Evolutionary conservation across 2,329 filamentous ascomycete genomes (phyloP), one percentile per base, ranked within the genome.

Genomic region (Alternaria ethzedia): DNA sequence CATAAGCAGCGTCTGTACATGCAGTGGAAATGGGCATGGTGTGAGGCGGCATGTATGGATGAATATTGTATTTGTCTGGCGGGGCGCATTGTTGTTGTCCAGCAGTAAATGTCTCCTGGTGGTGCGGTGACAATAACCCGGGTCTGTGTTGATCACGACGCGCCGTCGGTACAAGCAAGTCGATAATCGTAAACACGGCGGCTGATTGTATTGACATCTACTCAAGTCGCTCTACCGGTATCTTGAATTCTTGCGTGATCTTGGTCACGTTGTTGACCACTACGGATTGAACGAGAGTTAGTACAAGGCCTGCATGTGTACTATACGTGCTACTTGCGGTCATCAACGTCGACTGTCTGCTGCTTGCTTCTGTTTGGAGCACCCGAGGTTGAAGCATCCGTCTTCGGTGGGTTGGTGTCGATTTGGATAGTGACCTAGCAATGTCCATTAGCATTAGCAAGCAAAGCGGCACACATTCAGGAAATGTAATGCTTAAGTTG

Each of bases 371-470:
- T 28, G 41, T 55, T 57, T n/a, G 54, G 45, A n/a, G 28, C 69
- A 45, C 68, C 64, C 6, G 64, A 64, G 9, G 62, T 72, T 6
- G 75, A 66, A 46, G 75, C 67, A 2, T 78, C 74, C 70, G 76
- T 78, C 65, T 82, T 80, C 0, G 82, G 80, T 30, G 83, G 83
- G 65, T 82, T 80, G 6, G 82, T 83, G 54, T 85, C 81, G 47
- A 84, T 83, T 63, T 82, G 80, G 28, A 84, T 82, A 6, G 83
- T 85, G 41, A 85, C 83, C 83, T 85, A 52, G 10, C 7, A 11
- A 36, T 26, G 15, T 36, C 21, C 17, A 41, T 67, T 23, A 57
- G 32, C 17, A 47, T 46, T 10, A 17, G 28, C 32, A 25, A 30
- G 46, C 30, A 57, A 15, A 41, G 30, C 47, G 20, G 26, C 20